Evolutionary conservation across 331 rosid species (phyloP).

Genomic region (Arachis monticola): DNA sequence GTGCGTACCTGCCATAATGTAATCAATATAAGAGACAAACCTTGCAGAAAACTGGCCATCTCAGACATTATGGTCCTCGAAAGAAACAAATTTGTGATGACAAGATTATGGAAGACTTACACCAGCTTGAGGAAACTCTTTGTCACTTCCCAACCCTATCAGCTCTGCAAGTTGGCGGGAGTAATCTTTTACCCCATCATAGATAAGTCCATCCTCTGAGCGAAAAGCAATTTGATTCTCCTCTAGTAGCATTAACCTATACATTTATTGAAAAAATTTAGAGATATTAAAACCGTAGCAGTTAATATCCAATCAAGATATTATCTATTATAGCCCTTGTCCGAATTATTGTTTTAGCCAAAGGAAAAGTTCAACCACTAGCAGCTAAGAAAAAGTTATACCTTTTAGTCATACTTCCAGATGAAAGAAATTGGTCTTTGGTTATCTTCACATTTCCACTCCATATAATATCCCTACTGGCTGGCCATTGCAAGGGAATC

Average conservation of each 20-base stretch:
- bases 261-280: conserved; percentile 25
- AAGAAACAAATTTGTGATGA: conserved; percentile 15
- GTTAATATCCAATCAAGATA: background rate
- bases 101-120: conserved; percentile 52
- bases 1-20: conserved; percentile 70
- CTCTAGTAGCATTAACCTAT: conserved; percentile 85
- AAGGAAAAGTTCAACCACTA: conserved; percentile 1
- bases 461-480: conserved; percentile 90
- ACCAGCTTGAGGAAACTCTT: conserved; percentile 78
- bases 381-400: conserved; percentile 37
- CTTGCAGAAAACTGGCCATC: conserved; percentile 16
- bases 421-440: conserved; percentile 85
- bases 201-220: conserved; percentile 74
- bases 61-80: conserved; percentile 32
- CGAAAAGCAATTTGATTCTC: conserved; percentile 92
- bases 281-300: conserved; percentile 17
- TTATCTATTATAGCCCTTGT: background rate
- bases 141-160: conserved; percentile 78
- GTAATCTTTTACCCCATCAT: conserved; percentile 82
- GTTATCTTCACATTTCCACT: conserved; percentile 89
- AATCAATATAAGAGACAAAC: conserved; percentile 35
- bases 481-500: conserved; percentile 83
- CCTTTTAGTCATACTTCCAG: conserved; percentile 97
- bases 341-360: background rate
- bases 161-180: conserved; percentile 86